Evolutionary conservation across 371 early-diverging fungal genomes (phyloP).

Genomic region (Parasitella parasitica): DNA sequence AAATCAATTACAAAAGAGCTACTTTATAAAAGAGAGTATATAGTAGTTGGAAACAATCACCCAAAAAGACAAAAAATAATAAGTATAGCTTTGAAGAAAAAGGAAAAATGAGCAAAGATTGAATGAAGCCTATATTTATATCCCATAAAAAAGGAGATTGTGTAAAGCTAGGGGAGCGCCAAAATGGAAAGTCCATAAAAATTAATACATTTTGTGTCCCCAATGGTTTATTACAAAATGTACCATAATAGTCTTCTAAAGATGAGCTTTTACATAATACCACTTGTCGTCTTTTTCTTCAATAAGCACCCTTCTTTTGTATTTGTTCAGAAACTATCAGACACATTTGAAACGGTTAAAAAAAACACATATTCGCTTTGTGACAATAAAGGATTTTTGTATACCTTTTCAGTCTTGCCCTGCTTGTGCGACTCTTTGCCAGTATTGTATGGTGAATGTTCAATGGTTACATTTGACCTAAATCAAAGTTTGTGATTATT

Average conservation of each 20-base stretch:
- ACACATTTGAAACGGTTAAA: too few species aligned
- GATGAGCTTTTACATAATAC: slow-evolving; percentile 33
- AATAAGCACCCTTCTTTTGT: neutral
- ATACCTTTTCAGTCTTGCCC: slow-evolving; percentile 8
- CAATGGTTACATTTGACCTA: slow-evolving; percentile 35
- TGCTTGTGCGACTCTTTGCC: slow-evolving; percentile 17
- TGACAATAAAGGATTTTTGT: neutral
- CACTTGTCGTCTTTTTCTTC: slow-evolving; percentile 33
- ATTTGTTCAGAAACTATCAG: neutral
- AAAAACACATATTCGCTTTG: neutral
- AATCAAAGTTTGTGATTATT: neutral
- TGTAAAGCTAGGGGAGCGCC: neutral
- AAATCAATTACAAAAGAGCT: neutral
- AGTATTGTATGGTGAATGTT: slow-evolving; percentile 33
- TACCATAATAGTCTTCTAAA: slow-evolving; percentile 9
- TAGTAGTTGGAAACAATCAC: neutral
- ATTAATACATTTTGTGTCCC: slow-evolving; percentile 11
- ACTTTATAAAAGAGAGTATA: neutral
- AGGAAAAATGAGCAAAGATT: slow-evolving; percentile 5
- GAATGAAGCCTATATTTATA: slow-evolving; percentile 7
- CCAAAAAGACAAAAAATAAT: neutral
- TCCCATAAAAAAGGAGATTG: neutral
- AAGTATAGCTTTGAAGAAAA: neutral
- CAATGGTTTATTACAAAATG: slow-evolving; percentile 12
- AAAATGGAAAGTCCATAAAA: slow-evolving; percentile 15